Conservation (phyloP, 139 green algal genomes). For the Pleodorina starrii region DNA sequence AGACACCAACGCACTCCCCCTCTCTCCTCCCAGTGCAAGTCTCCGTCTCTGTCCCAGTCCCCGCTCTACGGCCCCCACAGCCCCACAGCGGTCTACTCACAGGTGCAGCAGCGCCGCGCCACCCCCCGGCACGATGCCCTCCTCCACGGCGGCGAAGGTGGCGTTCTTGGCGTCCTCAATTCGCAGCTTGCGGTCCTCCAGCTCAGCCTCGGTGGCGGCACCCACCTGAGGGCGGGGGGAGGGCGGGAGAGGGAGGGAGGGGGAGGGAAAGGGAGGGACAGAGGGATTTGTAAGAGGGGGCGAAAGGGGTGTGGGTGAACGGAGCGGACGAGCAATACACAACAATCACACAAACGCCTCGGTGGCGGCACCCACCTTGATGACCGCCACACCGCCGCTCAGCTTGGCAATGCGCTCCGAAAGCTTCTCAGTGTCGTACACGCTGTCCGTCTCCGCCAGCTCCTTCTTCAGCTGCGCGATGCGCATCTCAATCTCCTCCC, state of each 20-base stretch:
- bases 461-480: constrained; percentile 96
- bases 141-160: constrained; percentile 98
- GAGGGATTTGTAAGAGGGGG: not conserved
- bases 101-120: constrained; percentile 97
- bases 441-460: constrained; percentile 93
- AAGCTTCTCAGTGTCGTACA: constrained; percentile 99
- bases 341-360: not conserved
- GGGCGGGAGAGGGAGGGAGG: too few relatives aligned
- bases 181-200: constrained; percentile 99
- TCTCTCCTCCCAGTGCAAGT: not conserved
- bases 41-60: not conserved
- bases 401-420: constrained; percentile 99
- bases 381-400: constrained; percentile 95
- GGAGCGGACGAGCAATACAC: not conserved
- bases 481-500: constrained; percentile 97
- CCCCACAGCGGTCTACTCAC: constrained; percentile 23
- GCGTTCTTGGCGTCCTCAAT: constrained; percentile 99
- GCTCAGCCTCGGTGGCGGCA: constrained; percentile 97
- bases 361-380: constrained; percentile 84
- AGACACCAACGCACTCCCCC: too few relatives aligned
- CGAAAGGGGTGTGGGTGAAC: too few relatives aligned
- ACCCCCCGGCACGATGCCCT: constrained; percentile 97
- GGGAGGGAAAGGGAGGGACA: not conserved
- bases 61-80: not conserved
- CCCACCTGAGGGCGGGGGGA: too few relatives aligned